Percentiles rank a stretch among this genome's conserved stretches.
Evolutionary conservation across 192 early-diverging fungal genomes (phyloP).

Genomic region (Gaertneriomyces sp.): DNA sequence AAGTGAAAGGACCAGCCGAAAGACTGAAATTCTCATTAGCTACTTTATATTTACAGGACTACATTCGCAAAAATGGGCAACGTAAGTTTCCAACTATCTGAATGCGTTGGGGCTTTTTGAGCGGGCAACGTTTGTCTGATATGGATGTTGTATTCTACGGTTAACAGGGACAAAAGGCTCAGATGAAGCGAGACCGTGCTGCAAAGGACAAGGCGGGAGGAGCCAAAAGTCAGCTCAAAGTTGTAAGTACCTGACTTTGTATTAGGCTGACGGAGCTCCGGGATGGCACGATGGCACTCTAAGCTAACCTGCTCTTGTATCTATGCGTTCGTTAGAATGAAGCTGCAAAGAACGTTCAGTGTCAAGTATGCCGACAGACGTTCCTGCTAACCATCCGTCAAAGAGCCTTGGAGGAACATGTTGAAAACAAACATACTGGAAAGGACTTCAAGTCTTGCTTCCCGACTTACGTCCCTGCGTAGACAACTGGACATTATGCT

Average conservation of each 20-base stretch:
- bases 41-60: too few relatives aligned
- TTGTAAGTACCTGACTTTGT: slow-evolving; percentile 16
- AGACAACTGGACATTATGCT: too few relatives aligned
- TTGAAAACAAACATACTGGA: slow-evolving; percentile 60
- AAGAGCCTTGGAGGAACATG: slow-evolving; percentile 50
- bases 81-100: background rate
- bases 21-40: too few relatives aligned
- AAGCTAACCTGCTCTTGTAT: background rate
- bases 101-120: background rate
- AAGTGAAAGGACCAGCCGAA: too few relatives aligned
- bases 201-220: slow-evolving; percentile 26
- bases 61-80: slow-evolving; percentile 4
- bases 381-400: slow-evolving; percentile 77
- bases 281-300: background rate
- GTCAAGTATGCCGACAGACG: slow-evolving; percentile 71
- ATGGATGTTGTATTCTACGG: background rate
- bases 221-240: slow-evolving; percentile 43
- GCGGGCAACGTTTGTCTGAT: too few relatives aligned
- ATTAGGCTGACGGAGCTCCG: background rate
- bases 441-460: slow-evolving; percentile 77
- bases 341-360: slow-evolving; percentile 74
- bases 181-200: slow-evolving; percentile 29
- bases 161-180: slow-evolving; percentile 35
- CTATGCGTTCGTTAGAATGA: slow-evolving; percentile 56
- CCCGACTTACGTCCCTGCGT: slow-evolving; percentile 29